Evolutionary conservation across 345 rosid genomes (phyloP).

Genomic region (Corymbia maculata): DNA sequence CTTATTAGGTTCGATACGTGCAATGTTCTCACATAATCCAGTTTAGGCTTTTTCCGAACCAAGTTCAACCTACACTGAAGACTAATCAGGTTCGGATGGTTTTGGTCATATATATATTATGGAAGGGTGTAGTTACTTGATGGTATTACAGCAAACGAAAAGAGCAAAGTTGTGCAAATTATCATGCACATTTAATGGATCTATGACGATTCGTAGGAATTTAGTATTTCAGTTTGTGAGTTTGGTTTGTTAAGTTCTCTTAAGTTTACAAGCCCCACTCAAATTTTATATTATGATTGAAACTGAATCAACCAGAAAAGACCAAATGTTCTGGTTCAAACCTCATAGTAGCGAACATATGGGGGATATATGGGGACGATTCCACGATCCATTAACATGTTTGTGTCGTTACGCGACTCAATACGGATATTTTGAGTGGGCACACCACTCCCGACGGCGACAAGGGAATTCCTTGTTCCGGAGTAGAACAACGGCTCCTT

Average conservation of each 20-base stretch:
- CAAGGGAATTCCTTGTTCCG: too few species aligned
- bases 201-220: neutral
- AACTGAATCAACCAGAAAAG: neutral
- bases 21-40: neutral
- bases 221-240: neutral
- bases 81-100: neutral
- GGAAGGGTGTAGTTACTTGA: neutral
- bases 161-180: neutral
- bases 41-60: neutral
- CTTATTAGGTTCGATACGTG: too few species aligned
- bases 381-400: neutral
- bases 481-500: too few species aligned
- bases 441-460: too few species aligned
- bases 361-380: neutral
- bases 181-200: neutral
- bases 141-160: neutral
- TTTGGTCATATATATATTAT: neutral
- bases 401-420: too few species aligned
- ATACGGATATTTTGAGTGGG: too few species aligned
- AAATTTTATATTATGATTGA: neutral
- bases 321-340: neutral
- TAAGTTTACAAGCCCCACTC: neutral
- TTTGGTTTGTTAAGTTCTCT: neutral
- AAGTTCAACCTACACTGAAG: neutral
- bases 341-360: neutral